Conservation (phyloP, 2,329 filamentous ascomycete species). For the Venturia nashicola region DNA sequence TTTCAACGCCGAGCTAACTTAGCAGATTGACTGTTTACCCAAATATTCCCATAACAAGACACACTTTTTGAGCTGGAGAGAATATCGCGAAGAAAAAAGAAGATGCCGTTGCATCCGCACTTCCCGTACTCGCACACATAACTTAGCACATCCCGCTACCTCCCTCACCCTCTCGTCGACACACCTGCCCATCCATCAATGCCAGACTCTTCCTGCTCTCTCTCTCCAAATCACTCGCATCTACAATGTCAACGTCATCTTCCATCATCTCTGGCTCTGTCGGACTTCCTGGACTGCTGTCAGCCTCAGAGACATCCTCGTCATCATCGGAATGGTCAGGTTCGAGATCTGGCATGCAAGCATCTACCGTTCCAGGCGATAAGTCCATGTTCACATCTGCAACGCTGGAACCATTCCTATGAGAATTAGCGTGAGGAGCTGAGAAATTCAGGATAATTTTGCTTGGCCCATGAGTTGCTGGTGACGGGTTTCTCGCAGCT, state of each 20-base stretch:
- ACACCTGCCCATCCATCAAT: neutral
- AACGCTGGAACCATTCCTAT: neutral
- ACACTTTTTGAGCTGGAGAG: neutral
- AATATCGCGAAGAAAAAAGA: neutral
- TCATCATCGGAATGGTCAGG: slow-evolving; percentile 39
- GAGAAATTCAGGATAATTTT: neutral
- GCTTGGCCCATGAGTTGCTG: neutral
- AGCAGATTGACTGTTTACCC: neutral
- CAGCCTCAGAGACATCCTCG: slow-evolving; percentile 27
- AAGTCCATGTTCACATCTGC: slow-evolving; percentile 21
- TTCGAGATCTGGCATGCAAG: slow-evolving; percentile 35
- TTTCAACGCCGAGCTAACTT: slow-evolving; percentile 1
- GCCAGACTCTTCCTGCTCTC: slow-evolving; percentile 1
- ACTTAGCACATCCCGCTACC: neutral
- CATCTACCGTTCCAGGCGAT: slow-evolving; percentile 33
- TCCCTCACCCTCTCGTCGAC: neutral
- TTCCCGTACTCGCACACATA: slow-evolving; percentile 1
- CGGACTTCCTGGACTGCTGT: slow-evolving; percentile 10
- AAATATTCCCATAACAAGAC: slow-evolving; percentile 2
- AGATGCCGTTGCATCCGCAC: neutral
- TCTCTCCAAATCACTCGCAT: slow-evolving; percentile 22
- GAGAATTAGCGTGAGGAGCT: neutral
- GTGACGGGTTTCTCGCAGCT: neutral
- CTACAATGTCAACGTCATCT: slow-evolving; percentile 17
- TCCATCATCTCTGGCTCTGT: slow-evolving; percentile 23